These are phyloP conservation scores for Geosmithia putterillii DNA, from an alignment of 2,329 filamentous ascomycete species.

Conservation along the genomic window DNA sequence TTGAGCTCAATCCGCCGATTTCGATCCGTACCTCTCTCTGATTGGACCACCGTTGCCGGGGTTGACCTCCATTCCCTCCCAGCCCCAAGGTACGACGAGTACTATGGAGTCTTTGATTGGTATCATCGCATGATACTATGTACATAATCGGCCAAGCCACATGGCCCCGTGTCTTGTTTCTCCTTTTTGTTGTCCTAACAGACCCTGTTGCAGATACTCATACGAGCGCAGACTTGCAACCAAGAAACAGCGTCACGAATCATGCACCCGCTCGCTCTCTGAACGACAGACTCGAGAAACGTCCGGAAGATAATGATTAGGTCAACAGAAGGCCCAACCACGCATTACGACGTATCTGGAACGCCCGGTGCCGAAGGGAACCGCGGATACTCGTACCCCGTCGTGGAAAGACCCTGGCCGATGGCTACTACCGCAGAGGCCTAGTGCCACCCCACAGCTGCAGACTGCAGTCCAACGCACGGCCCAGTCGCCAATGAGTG, in stretches of 20 bases:
- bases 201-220: too few relatives aligned
- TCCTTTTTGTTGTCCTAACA: background rate
- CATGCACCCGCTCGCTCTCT: too few relatives aligned
- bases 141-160: background rate
- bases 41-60: background rate
- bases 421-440: too few relatives aligned
- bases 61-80: background rate
- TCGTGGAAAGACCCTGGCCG: too few relatives aligned
- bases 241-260: too few relatives aligned
- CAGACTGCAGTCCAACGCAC: too few relatives aligned
- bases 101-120: background rate
- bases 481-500: too few relatives aligned
- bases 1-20: background rate
- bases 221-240: too few relatives aligned
- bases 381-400: background rate
- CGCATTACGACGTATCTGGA: background rate
- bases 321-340: too few relatives aligned
- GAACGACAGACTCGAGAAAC: too few relatives aligned
- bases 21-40: background rate
- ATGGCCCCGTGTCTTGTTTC: background rate
- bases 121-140: background rate
- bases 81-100: background rate
- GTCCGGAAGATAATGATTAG: too few relatives aligned
- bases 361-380: background rate
- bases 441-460: too few relatives aligned